Evolutionary conservation across 192 early-diverging fungal genomes (phyloP).

Genomic region (Geranomyces variabilis): DNA sequence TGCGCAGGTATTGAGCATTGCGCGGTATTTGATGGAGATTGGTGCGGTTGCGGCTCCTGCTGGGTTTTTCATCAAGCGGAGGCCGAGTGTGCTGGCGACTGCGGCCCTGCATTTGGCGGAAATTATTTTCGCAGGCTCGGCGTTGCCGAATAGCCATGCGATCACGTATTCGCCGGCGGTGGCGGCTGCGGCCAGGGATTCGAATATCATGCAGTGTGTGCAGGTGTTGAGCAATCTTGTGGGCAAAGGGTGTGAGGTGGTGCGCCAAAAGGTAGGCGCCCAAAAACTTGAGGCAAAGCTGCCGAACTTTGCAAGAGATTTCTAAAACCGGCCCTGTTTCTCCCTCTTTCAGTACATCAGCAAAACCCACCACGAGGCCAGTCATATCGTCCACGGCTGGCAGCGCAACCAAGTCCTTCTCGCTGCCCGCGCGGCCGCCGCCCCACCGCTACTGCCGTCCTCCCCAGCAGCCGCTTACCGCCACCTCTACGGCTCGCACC

Average conservation of each 20-base stretch:
- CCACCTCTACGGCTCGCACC: not conserved
- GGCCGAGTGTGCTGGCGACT: constrained; percentile 47
- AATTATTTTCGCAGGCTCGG: constrained; percentile 8
- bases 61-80: constrained; percentile 44
- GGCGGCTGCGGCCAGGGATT: not conserved
- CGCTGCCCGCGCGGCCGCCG: not conserved
- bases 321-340: constrained; percentile 11
- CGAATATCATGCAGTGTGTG: not conserved
- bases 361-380: constrained; percentile 5
- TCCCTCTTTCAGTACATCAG: constrained; percentile 3
- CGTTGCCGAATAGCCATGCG: not conserved
- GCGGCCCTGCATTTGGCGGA: constrained; percentile 41
- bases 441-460: not conserved
- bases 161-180: not conserved
- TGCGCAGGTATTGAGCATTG: constrained; percentile 35
- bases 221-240: not conserved
- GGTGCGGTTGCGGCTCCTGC: constrained; percentile 37
- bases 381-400: constrained; percentile 15
- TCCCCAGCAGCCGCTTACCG: not conserved
- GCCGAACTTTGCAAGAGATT: not conserved
- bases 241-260: constrained; percentile 7
- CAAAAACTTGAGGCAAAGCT: not conserved
- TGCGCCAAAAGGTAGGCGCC: constrained; percentile 20
- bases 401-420: not conserved
- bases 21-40: constrained; percentile 58